Conservation (phyloP, 2,329 filamentous ascomycete genomes). For the Curvularia hawaiiensis region DNA sequence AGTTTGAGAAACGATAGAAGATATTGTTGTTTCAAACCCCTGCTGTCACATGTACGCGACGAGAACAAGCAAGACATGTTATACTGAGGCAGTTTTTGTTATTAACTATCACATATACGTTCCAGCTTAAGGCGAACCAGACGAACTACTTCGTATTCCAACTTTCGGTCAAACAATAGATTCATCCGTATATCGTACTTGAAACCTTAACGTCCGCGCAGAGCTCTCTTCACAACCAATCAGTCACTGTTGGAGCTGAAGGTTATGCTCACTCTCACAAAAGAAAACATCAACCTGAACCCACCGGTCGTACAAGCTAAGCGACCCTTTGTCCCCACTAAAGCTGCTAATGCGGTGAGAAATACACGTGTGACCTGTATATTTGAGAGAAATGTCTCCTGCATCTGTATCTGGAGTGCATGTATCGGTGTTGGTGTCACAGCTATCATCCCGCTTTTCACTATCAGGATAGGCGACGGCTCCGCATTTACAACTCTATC, state of each 20-base stretch:
- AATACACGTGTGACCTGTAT: neutral
- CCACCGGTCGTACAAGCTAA: neutral
- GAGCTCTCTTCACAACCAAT: neutral
- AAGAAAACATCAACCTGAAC: neutral
- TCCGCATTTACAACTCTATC: neutral
- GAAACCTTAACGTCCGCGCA: neutral
- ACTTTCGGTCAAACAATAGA: neutral
- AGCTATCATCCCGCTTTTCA: neutral
- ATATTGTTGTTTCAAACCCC: neutral
- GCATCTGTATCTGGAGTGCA: neutral
- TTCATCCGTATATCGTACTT: neutral
- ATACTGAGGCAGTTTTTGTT: neutral
- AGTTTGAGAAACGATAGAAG: neutral
- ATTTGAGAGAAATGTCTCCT: neutral
- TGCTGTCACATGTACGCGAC: neutral
- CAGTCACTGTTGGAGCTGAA: neutral
- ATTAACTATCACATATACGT: neutral
- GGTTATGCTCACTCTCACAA: neutral
- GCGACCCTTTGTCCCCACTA: neutral
- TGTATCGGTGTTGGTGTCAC: neutral
- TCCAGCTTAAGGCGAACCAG: neutral
- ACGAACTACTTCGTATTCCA: neutral
- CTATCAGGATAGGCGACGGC: neutral
- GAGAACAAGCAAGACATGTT: neutral
- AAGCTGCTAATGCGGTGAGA: neutral